Conservation (phyloP, 2,329 filamentous ascomycete species). For the Zymoseptoria brevis region DNA sequence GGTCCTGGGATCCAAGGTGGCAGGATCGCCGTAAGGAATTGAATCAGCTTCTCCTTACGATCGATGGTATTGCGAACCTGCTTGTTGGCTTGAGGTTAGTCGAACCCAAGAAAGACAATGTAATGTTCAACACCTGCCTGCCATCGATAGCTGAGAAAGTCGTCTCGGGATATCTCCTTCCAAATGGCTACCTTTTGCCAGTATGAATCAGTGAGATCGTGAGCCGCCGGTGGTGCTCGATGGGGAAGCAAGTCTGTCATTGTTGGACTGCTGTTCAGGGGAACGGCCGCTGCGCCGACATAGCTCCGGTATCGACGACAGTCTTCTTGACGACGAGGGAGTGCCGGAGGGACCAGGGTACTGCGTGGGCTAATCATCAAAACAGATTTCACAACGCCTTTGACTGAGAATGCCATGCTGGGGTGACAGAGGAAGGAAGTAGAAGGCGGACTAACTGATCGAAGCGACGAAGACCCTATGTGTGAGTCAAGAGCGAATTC, state of each 20-base stretch:
- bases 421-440: background rate
- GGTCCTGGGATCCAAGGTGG: constrained; percentile 42
- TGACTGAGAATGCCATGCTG: background rate
- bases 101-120: background rate
- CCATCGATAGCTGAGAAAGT: constrained; percentile 50
- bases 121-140: constrained; percentile 37
- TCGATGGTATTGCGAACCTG: constrained; percentile 46
- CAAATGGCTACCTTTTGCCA: constrained; percentile 30
- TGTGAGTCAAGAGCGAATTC: background rate
- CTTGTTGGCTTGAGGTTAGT: constrained; percentile 1
- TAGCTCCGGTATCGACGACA: background rate
- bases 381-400: background rate
- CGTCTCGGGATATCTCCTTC: constrained; percentile 39
- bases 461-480: background rate
- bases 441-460: background rate
- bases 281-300: background rate
- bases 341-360: background rate
- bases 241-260: background rate
- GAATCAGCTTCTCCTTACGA: constrained; percentile 38
- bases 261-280: background rate
- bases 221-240: background rate
- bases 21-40: constrained; percentile 45
- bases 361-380: background rate
- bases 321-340: background rate
- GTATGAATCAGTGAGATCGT: constrained; percentile 4